Evolutionary conservation across 495 filamentous ascomycete species (phyloP), one percentile per base, ranked within the genome.

Genomic region (Aspergillus carlsbadensis): DNA sequence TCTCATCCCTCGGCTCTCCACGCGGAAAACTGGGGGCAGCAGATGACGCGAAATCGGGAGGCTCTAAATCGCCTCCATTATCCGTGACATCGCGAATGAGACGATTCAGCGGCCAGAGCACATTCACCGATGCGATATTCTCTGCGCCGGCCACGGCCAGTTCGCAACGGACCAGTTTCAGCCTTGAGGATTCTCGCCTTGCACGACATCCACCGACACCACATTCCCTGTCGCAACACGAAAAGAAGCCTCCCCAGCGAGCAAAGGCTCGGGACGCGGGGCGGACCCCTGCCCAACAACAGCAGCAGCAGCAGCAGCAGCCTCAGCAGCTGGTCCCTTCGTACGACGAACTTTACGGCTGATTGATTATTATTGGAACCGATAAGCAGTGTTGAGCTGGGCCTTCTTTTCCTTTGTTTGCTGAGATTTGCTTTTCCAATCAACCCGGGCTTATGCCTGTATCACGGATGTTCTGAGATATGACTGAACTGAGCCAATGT

Each of bases 51-150:
- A 65, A 70, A 15, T 60, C 54, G 10, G 60, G 56, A 7, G 58
- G 66, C 14, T 65, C 70, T n/a, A 72, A 66, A 63, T 75, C 73
- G 1, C 69, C 73, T 6, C 72, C 73, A 10, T 59, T 78, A 18
- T 74, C 75, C 0, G 66, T 76, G 5, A 78, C 75, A 0, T 72
- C 73, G 10, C 68, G 71, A n/a, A 78, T 78, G 75, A 72, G 75
- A n/a, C 69, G 68, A 11, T 59, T 61, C 47, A 78, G 75, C 36
- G 45, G 55, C 6, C 73, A 76, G 53, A 75, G 70, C 48, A 64
- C 58, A 11, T 47, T 56, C 10, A 69, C 68, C 10, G 69, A 72
- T 5, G 58, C 63, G 11, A 46, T 63, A 6, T 49, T 63, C 2
- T 71, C 68, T 4, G 53, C 68, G 17, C 65, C 66, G 5, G 66